Evolutionary conservation across 352 stramenopile genomes (phyloP), one percentile per base, ranked within the genome.

Genomic region (Pythium graminicola): DNA sequence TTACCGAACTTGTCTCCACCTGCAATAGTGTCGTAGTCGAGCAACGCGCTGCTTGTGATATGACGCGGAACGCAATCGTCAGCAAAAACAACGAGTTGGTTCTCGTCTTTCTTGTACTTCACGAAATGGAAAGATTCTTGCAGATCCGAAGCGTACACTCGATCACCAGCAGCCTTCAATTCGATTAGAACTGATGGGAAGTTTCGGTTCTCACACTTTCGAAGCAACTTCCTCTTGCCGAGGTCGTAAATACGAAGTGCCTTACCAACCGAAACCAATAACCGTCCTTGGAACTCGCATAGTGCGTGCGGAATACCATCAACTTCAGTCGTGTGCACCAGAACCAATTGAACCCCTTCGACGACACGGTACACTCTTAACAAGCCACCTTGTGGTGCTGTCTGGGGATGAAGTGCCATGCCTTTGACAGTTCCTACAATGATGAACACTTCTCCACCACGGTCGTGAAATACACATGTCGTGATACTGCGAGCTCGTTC

Each of bases 1-100:
- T 99, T 99, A 29, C 97, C 97, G 70, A 99, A 99, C 65, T 99
- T 99, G 76, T 99, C 97, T 1, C 83, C 95, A 43, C 96, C 96
- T 7, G 95, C 97, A 28, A 99, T 84, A 19, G 96, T 99, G 60
- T 99, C 96, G 63, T 98, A 98, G 74, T 99, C 97, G 6, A 99
- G 46, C 67, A 94, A 50, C 73, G 93, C 59, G 71, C 88, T 82
- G 60, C 83, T 68, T 1, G 82, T 93, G 48, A 94, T 78, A 43
- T 86, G 88, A 11, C 82, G 76, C 23, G 86, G 85, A 17, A 95
- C 80, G 50, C 77, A 88, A 70, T 99, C 97, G 64, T 98, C 95
- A 0, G 96, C 96, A 63, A 99, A 97, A 44, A 99, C 78, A 42
- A 98, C 78, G 17, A 99, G 67, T 56, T 94, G 77, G 64, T 99